Percentiles rank a stretch among this genome's conserved stretches.
Evolutionary conservation across 139 green algal genomes (phyloP).

Genomic region (Asterochloris sp.): DNA sequence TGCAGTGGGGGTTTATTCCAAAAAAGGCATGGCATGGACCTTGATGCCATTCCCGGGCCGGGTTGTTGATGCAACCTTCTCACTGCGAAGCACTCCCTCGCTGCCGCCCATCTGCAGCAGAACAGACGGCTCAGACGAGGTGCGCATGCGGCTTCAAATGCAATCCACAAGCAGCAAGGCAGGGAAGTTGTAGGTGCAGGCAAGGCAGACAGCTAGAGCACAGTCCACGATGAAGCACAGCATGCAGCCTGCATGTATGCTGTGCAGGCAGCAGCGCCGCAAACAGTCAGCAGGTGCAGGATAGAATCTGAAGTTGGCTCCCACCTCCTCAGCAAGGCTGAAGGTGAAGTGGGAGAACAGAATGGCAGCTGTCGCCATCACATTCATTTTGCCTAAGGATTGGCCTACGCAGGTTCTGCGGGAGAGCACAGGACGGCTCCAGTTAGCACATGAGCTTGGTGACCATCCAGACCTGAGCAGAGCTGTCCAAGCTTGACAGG

Average conservation of each 20-base stretch:
- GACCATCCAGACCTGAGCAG: too few species aligned
- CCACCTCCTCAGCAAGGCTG: slow-evolving; percentile 26
- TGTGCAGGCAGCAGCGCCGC: too few species aligned
- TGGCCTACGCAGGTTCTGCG: slow-evolving; percentile 61
- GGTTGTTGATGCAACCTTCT: slow-evolving; percentile 11
- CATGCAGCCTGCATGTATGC: too few species aligned
- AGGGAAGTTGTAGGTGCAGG: neutral
- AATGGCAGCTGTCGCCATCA: slow-evolving; percentile 28
- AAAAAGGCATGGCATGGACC: slow-evolving; percentile 8
- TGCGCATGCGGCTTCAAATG: neutral
- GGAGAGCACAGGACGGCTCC: too few species aligned
- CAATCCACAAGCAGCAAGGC: neutral
- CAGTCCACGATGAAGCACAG: neutral
- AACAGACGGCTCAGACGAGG: neutral
- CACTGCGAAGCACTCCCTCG: slow-evolving; percentile 6
- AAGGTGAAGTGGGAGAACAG: slow-evolving; percentile 35
- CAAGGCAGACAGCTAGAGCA: neutral
- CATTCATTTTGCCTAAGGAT: slow-evolving; percentile 56
- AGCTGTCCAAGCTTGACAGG: too few species aligned
- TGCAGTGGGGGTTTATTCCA: too few species aligned
- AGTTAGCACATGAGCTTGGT: too few species aligned
- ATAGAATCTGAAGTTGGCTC: neutral
- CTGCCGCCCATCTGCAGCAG: slow-evolving; percentile 22
- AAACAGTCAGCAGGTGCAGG: too few species aligned
- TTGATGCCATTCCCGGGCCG: slow-evolving; percentile 15